These are phyloP conservation scores for Lipomyces lipofer DNA, from an alignment of 805 yeast genomes.

Conservation along the genomic window DNA sequence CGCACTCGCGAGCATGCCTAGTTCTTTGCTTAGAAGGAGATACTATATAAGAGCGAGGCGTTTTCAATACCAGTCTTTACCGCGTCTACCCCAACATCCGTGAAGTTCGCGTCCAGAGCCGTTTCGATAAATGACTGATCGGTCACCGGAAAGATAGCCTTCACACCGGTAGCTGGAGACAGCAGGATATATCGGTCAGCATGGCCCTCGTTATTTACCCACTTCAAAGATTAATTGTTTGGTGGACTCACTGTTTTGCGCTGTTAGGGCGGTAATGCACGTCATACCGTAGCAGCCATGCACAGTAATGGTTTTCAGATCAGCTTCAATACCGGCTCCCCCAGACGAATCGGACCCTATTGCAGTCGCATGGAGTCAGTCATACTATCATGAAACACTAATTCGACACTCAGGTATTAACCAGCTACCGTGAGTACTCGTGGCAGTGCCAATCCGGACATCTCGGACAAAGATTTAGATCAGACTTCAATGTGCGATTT, in stretches of 20 bases:
- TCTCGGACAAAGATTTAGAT: not conserved
- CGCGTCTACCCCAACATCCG: slow-evolving; percentile 63
- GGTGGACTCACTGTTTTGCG: slow-evolving; percentile 64
- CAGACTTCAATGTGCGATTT: no score
- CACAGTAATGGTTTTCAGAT: slow-evolving; percentile 72
- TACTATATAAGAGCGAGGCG: no score
- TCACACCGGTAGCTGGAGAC: slow-evolving; percentile 44
- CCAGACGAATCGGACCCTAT: slow-evolving; percentile 80
- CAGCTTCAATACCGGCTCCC: slow-evolving; percentile 92
- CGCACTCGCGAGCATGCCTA: slow-evolving; percentile 62
- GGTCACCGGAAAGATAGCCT: slow-evolving; percentile 44
- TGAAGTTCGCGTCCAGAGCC: slow-evolving; percentile 55
- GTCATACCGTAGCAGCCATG: slow-evolving; percentile 76
- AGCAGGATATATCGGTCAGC: no score
- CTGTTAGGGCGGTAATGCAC: slow-evolving; percentile 75
- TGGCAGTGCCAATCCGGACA: slow-evolving; percentile 18
- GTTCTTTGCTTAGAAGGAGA: not conserved
- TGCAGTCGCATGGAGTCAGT: not conserved
- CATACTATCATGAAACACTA: no score
- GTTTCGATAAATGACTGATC: slow-evolving; percentile 47
- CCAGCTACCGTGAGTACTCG: slow-evolving; percentile 37
- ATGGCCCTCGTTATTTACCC: not conserved
- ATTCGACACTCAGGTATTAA: no score
- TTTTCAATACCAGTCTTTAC: slow-evolving; percentile 63
- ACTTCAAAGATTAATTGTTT: not conserved